phyloP scores from a whole-genome alignment of 495 filamentous ascomycete species.

The Hypoxylon fuscum region DNA sequence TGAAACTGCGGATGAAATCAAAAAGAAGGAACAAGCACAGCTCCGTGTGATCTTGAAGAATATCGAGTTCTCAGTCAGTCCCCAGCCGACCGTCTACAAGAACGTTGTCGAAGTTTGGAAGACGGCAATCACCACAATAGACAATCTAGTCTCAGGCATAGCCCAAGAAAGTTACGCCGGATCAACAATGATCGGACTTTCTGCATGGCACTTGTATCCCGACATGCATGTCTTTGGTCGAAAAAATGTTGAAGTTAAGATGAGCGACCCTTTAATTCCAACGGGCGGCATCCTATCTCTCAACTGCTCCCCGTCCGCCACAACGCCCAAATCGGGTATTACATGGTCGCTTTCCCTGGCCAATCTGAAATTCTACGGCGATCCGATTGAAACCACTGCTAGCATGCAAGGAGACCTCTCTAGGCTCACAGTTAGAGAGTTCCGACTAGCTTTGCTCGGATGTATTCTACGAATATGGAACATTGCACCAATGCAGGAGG shows the following conservation, averaged over 20 bases:
- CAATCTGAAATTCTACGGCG: background rate
- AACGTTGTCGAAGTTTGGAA: slow-evolving; percentile 47
- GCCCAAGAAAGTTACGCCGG: slow-evolving; percentile 37
- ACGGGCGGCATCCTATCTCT: slow-evolving; percentile 43
- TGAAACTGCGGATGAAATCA: slow-evolving; percentile 40
- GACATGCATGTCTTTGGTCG: slow-evolving; percentile 44
- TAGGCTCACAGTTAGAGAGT: background rate
- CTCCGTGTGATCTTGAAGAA: slow-evolving; percentile 50
- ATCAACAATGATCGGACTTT: slow-evolving; percentile 41
- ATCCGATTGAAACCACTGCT: background rate
- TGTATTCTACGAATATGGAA: background rate
- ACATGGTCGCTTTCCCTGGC: background rate
- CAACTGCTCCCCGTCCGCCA: background rate
- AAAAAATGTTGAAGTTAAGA: slow-evolving; percentile 16
- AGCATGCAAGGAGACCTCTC: slow-evolving; percentile 1
- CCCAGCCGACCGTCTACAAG: slow-evolving; percentile 25
- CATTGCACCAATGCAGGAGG: background rate
- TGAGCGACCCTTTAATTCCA: slow-evolving; percentile 40
- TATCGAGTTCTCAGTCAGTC: slow-evolving; percentile 35
- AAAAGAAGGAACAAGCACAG: slow-evolving; percentile 34
- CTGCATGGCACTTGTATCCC: slow-evolving; percentile 53
- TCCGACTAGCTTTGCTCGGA: background rate
- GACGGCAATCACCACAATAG: slow-evolving; percentile 34
- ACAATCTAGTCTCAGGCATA: slow-evolving; percentile 39
- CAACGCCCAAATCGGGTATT: background rate